Conservation (phyloP, 495 filamentous ascomycete species). For the Penicillium riverlandense region DNA sequence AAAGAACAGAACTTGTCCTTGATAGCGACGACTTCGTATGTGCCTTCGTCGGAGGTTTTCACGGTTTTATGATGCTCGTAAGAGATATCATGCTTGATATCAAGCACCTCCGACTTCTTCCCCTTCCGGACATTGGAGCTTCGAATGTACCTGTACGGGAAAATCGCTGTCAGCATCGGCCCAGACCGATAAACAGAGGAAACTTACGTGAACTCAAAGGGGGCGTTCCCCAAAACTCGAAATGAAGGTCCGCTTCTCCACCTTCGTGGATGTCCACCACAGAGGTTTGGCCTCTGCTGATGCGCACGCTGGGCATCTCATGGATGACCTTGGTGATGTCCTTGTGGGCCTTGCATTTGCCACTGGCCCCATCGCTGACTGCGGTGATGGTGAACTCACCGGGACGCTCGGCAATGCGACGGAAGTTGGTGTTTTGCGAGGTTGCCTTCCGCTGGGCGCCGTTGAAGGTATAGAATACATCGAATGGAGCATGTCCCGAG, state of each 20-base stretch:
- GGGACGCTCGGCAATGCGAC: slow-evolving; percentile 82
- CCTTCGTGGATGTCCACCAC: slow-evolving; percentile 94
- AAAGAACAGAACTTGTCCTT: slow-evolving; percentile 87
- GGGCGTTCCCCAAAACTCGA: slow-evolving; percentile 93
- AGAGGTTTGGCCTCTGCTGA: slow-evolving; percentile 70
- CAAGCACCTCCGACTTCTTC: slow-evolving; percentile 68
- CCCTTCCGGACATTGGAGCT: slow-evolving; percentile 76
- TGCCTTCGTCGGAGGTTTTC: slow-evolving; percentile 82
- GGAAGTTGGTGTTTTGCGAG: slow-evolving; percentile 70
- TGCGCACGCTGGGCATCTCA: slow-evolving; percentile 80
- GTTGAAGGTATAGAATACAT: slow-evolving; percentile 86
- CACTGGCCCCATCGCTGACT: slow-evolving; percentile 71
- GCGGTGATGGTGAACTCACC: slow-evolving; percentile 83
- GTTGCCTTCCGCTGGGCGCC: slow-evolving; percentile 69
- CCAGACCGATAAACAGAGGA: not conserved
- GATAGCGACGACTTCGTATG: slow-evolving; percentile 93
- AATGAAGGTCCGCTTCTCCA: slow-evolving; percentile 82
- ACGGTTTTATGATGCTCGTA: slow-evolving; percentile 74
- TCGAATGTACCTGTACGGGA: slow-evolving; percentile 60
- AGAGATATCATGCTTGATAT: slow-evolving; percentile 80
- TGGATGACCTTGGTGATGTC: slow-evolving; percentile 77
- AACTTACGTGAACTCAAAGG: slow-evolving; percentile 86
- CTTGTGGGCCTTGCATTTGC: slow-evolving; percentile 67
- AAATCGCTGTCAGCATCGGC: not conserved
- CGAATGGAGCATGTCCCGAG: slow-evolving; percentile 81